Evolutionary conservation across 2,329 filamentous ascomycete genomes (phyloP), one percentile per base, ranked within the genome.

Genomic region (Microcyclosporella mali): DNA sequence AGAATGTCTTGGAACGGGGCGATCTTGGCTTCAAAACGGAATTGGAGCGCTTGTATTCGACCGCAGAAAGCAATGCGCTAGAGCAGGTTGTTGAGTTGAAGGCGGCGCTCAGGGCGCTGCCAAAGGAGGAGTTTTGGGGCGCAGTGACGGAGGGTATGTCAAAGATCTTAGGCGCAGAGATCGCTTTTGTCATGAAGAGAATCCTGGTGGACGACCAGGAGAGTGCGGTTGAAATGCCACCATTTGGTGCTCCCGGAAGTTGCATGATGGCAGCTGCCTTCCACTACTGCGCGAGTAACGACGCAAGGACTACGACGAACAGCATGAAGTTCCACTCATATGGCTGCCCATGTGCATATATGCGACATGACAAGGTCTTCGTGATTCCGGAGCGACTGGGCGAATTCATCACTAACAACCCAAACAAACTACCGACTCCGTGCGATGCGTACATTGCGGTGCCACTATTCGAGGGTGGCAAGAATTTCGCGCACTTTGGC

Each of bases 291-390:
- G 78, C 81, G 55, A 75, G 81, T 53, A 79, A 67, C 70, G 37
- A 70, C 71, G 41, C 67, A 66, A 39, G 70, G 72, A 67, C 72
- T 17, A 70, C 79, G 38, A 67, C 78, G 52, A 73, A 73, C 48
- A 74, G 83, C 54, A 77, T 78, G 64, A 77, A 78, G 50, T 83
- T 82, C 61, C 73, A 79, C 53, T 75, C 79, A 29, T 82, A 80
- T 52, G 77, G 72, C 17, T 78, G 79, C 49, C 81, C 81, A 3
- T 82, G 81, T 61, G 74, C 75, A 28, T 75, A 82, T 58, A 84
- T 85, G 81, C 78, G 77, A 52, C 77, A 85, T 58, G 81, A 84
- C 65, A 83, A 84, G 60, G 77, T 84, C 38, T 82, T 84, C 58
- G 64, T 85, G 43, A 78, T 86, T 16, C 78, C 81, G 1, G 77